A percentile compares a stretch with the other conserved stretches of the same genome.
Evolutionary conservation across 2,329 filamentous ascomycete genomes (phyloP).

Genomic region (Dactylellina haptotyla): DNA sequence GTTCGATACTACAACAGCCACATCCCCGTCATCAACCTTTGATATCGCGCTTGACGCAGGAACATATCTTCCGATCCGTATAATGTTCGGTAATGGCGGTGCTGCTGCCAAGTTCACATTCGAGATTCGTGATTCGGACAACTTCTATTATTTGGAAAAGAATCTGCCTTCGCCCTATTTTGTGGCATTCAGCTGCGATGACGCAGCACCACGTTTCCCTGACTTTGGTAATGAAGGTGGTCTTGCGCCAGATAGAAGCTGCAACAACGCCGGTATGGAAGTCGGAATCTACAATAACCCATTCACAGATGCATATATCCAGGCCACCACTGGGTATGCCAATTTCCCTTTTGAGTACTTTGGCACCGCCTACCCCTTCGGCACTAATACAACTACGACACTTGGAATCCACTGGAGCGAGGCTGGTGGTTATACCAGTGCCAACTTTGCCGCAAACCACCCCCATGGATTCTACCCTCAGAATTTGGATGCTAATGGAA

Average conservation of each 20-base stretch:
- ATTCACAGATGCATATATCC: no score
- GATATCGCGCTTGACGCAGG: not conserved
- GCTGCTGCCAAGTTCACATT: constrained; percentile 7
- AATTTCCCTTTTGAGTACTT: no score
- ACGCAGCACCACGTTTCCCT: not conserved
- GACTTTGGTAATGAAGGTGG: not conserved
- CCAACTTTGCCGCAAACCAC: no score
- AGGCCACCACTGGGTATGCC: no score
- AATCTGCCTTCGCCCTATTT: constrained; percentile 8
- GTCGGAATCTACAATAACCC: constrained; percentile 15
- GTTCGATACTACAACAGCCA: not conserved
- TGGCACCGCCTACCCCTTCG: no score
- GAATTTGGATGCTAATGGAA: no score
- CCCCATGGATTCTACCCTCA: no score
- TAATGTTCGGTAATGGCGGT: constrained; percentile 12
- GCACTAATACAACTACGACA: no score
- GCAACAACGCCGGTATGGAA: constrained; percentile 1
- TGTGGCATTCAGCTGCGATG: not conserved
- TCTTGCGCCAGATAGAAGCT: not conserved
- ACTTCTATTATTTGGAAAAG: not conserved
- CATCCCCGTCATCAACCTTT: not conserved
- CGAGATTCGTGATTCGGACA: not conserved
- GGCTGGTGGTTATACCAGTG: no score
- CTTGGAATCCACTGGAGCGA: no score
- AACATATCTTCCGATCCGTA: not conserved